Evolutionary conservation across 2,329 filamentous ascomycete species (phyloP), one percentile per base, ranked within the genome.

Genomic region (Leptosphaerulina australis): DNA sequence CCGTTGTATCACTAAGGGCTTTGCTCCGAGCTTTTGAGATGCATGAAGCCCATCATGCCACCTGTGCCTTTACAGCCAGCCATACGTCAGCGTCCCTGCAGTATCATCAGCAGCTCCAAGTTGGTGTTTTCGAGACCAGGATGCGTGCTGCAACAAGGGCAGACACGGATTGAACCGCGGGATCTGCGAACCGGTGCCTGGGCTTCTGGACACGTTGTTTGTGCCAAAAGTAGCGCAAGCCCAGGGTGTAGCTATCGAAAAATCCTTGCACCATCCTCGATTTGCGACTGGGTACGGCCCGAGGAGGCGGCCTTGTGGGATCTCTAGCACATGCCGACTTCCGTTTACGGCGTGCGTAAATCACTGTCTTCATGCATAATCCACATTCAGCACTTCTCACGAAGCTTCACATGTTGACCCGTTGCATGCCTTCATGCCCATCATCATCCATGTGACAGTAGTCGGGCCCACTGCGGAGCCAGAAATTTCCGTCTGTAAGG

Each of bases 101-200:
- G 26, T 44, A 35, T 29, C 10, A 30, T 26, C 34, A 54, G 24
- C 36, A 44, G 25, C 34, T 43, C 31, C n/a, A 22, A 38, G 20
- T 39, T 37, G 36, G 15, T 45, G 36, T 40, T 36, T 12, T 41
- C 44, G 15, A 38, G 41, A 51, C 53, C 38, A 50, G 50, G 50
- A 40, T 53, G 40, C 26, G 14, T 44, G 31, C 48, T 46, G 41
- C 48, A 41, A 51, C 48, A 36, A 50, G 48, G 48, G 48, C 41
- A 51, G 41, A 28, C 57, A 52, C 67, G 67, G 66, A 66, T 62
- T 67, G 62, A 59, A 66, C 63, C 65, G 68, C 68, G 63, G 63
- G 68, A 72, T 72, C 69, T 69, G 63, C 68, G 64, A 72, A 71
- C 68, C 63, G 63, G 63, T 68, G 64, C 64, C 62, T 63, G 63